A percentile compares a stretch with the other conserved stretches of the same genome.
Evolutionary conservation across 2,329 filamentous ascomycete species (phyloP).

Genomic region (Scortechinia acanthostroma): DNA sequence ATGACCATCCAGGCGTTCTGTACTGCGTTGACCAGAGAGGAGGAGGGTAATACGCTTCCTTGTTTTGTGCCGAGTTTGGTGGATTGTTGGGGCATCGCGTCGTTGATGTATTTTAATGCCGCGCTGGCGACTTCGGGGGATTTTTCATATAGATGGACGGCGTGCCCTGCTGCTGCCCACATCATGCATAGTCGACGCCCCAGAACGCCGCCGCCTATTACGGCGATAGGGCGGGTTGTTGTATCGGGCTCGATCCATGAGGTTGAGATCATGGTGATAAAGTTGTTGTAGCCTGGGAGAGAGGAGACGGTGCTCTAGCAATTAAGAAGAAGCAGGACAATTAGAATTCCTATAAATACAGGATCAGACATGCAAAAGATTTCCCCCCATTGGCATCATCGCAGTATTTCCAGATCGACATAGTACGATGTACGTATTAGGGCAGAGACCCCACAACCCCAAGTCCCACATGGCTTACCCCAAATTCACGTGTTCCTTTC

Average conservation of each 20-base stretch:
- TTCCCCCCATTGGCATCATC: too few relatives aligned
- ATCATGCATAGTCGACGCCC: slow-evolving; percentile 26
- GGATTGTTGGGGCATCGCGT: slow-evolving; percentile 8
- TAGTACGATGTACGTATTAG: too few relatives aligned
- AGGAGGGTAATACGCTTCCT: slow-evolving; percentile 14
- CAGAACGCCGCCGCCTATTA: slow-evolving; percentile 30
- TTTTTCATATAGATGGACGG: slow-evolving; percentile 17
- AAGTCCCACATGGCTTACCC: too few relatives aligned
- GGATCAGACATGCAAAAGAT: too few relatives aligned
- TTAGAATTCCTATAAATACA: too few relatives aligned
- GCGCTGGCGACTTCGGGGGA: slow-evolving; percentile 11
- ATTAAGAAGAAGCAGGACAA: too few relatives aligned
- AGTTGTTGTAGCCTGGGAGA: too few relatives aligned
- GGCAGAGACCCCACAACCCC: too few relatives aligned
- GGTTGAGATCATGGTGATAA: neutral
- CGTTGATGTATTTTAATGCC: slow-evolving; percentile 12
- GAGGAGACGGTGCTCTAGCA: too few relatives aligned
- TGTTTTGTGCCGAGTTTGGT: too few relatives aligned
- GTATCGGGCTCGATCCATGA: neutral
- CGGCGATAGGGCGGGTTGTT: slow-evolving; percentile 22
- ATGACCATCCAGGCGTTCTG: slow-evolving; percentile 12
- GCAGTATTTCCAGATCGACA: too few relatives aligned
- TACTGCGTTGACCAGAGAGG: slow-evolving; percentile 9
- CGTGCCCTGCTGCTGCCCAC: slow-evolving; percentile 15
- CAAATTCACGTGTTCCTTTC: too few relatives aligned